phyloP scores from a whole-genome alignment of 768 basidiomycete genomes.

The Russula earlei region DNA sequence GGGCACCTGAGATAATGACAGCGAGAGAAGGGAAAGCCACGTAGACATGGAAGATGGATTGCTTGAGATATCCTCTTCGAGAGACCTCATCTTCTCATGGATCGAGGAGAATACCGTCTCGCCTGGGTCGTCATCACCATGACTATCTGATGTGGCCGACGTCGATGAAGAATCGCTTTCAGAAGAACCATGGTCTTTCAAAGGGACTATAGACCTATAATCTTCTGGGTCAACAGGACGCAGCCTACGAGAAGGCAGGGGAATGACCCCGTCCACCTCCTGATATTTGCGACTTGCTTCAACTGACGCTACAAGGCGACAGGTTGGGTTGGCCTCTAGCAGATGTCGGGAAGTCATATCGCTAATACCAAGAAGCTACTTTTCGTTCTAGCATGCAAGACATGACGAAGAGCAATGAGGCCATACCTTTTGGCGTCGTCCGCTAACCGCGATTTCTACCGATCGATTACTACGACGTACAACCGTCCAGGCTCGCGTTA shows the following conservation, averaged over 20 bases:
- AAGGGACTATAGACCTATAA: conserved; percentile 37
- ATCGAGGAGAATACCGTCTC: conserved; percentile 28
- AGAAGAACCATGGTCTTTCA: conserved; percentile 29
- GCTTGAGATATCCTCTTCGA: conserved; percentile 45
- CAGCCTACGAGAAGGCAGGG: conserved; percentile 38
- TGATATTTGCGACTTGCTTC: conserved; percentile 38
- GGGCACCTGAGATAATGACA: conserved; percentile 55
- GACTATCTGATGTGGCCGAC: conserved; percentile 7
- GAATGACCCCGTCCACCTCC: conserved; percentile 61
- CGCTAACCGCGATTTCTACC: conserved; percentile 12
- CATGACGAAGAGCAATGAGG: conserved; percentile 24
- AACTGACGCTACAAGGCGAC: conserved; percentile 34
- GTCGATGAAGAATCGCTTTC: conserved; percentile 28
- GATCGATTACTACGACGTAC: conserved; percentile 8
- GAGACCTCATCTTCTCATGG: conserved; percentile 46
- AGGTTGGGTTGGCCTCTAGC: conserved; percentile 42
- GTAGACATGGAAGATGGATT: conserved; percentile 44
- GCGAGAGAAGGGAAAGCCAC: conserved; percentile 59
- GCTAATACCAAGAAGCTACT: conserved; percentile 37
- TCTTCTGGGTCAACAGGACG: conserved; percentile 34
- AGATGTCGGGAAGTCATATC: conserved; percentile 48
- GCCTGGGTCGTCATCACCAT: conserved; percentile 5
- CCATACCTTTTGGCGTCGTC: conserved; percentile 13
- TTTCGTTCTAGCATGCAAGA: not conserved
- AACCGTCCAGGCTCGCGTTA: conserved; percentile 7